Base-by-base conservation (phyloP, 2,329 filamentous ascomycete genomes). In the Lasiodiplodia gonubiensis region DNA sequence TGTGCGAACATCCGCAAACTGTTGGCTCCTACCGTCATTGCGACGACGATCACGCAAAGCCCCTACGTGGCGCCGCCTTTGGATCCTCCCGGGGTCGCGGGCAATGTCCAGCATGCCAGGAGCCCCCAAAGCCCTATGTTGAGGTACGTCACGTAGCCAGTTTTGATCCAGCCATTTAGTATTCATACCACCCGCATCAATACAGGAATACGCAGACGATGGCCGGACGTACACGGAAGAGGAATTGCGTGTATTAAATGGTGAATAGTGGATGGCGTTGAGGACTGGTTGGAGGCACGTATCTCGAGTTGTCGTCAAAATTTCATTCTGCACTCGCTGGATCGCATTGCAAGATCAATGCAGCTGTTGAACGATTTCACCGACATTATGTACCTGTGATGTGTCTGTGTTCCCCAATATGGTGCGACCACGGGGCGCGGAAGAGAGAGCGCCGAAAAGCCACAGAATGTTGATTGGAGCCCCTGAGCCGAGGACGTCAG, bases 21-120 rank as follows among this genome's bases (percentile, higher is more conserved):
- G 52, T 37, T 21, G 52, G 52, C 7, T 35, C 52, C 27, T 54
- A 35, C 12, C 52, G 52, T 27, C 52, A 54, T n/a, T 54, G 52
- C 52, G 27, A 35, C 30, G 30, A 35, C 18, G 27, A 33, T 54
- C 25, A 54, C 52, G 52, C 52, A 54, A 54, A 37, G 52, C 30
- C 52, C 2, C 1, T 54, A 14, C 52, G 52, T 2, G n/a, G n/a
- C 30, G 52, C 52, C 14, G 33, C 14, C 52, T 54, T 54, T 14
- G 52, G 52, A 54, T 54, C 52, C 7, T 54, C 52, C 3, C 33
- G n/a, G 52, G 30, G 52, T 16, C 14, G 27, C 30, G 52, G 52
- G 52, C 27, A n/a, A 5, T 54, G 52, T 54, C 52, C 52, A 54
- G 52, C 14, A 12, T 54, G 52, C 52, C 3, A 54, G 33, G 8